Evolutionary conservation across 2,329 filamentous ascomycete species (phyloP).

Genomic region (Paecilomyces sp.): DNA sequence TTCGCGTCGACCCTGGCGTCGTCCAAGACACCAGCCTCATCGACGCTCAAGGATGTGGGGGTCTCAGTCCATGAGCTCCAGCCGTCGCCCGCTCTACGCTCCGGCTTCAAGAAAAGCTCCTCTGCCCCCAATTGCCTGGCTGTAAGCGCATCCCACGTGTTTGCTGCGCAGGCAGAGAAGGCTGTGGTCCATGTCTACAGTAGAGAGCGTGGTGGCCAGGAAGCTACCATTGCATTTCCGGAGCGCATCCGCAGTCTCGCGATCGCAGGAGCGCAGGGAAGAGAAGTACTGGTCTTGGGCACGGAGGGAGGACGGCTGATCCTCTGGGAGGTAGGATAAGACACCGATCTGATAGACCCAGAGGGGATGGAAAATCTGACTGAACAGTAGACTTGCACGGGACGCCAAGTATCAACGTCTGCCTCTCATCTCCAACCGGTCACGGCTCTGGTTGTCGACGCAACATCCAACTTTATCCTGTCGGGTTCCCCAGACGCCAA

Average conservation of each 20-base stretch:
- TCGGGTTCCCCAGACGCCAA: constrained; percentile 63
- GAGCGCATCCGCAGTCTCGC: constrained; percentile 76
- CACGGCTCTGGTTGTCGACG: constrained; percentile 63
- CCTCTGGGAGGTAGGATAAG: constrained; percentile 75
- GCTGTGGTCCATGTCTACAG: constrained; percentile 91
- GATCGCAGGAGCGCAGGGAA: constrained; percentile 57
- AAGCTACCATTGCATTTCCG: constrained; percentile 79
- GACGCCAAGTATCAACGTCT: constrained; percentile 37
- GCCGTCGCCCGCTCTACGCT: constrained; percentile 66
- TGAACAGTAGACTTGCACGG: constrained; percentile 31
- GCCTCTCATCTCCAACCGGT: constrained; percentile 46
- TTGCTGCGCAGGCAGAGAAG: constrained; percentile 85
- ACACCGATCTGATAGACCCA: constrained; percentile 7
- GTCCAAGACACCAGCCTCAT: constrained; percentile 36
- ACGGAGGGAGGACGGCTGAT: constrained; percentile 80
- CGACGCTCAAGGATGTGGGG: constrained; percentile 66
- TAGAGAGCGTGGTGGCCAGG: constrained; percentile 74
- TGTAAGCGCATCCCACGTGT: constrained; percentile 74
- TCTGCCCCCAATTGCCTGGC: constrained; percentile 72
- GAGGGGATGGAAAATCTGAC: constrained; percentile 4
- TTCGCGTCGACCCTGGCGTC: constrained; percentile 38
- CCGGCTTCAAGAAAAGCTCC: constrained; percentile 86
- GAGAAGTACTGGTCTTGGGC: constrained; percentile 63
- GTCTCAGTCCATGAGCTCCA: constrained; percentile 81
- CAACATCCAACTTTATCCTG: constrained; percentile 49